These are phyloP conservation scores for Talaromyces nanjingensis DNA, from an alignment of 495 filamentous ascomycete species.

Conservation along the genomic window DNA sequence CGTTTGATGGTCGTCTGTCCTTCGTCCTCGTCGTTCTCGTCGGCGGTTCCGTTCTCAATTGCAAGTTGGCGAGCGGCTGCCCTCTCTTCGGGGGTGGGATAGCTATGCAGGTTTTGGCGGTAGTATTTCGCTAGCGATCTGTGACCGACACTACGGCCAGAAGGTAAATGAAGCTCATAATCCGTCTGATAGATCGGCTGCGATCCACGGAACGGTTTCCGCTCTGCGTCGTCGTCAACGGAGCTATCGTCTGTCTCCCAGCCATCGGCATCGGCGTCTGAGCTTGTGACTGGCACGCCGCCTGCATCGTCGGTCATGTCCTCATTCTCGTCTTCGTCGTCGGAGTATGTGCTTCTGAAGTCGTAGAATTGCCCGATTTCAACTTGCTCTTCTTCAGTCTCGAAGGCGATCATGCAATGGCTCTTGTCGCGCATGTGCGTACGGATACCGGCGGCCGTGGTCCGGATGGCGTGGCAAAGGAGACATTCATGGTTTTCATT, in stretches of 20 bases:
- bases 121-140: slow-evolving; percentile 79
- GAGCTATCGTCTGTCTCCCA: slow-evolving; percentile 68
- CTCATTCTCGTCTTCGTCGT: slow-evolving; percentile 57
- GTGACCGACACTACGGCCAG: slow-evolving; percentile 84
- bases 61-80: slow-evolving; percentile 32
- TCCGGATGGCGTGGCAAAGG: slow-evolving; percentile 72
- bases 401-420: slow-evolving; percentile 94
- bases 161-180: slow-evolving; percentile 89
- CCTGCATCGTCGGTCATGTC: slow-evolving; percentile 32
- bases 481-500: slow-evolving; percentile 72
- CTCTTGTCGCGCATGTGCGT: slow-evolving; percentile 96
- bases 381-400: slow-evolving; percentile 81
- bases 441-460: slow-evolving; percentile 66
- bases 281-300: slow-evolving; percentile 31
- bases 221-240: slow-evolving; percentile 14
- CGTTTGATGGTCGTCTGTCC: slow-evolving; percentile 24
- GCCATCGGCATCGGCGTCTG: slow-evolving; percentile 53
- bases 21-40: slow-evolving; percentile 36
- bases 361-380: slow-evolving; percentile 98
- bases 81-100: slow-evolving; percentile 61
- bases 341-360: slow-evolving; percentile 90
- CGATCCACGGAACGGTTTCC: slow-evolving; percentile 33
- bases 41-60: slow-evolving; percentile 31
- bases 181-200: slow-evolving; percentile 80
- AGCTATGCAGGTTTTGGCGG: slow-evolving; percentile 83